These are phyloP conservation scores for Lactifluus echinatus DNA, from an alignment of 768 basidiomycete genomes.

Conservation along the genomic window DNA sequence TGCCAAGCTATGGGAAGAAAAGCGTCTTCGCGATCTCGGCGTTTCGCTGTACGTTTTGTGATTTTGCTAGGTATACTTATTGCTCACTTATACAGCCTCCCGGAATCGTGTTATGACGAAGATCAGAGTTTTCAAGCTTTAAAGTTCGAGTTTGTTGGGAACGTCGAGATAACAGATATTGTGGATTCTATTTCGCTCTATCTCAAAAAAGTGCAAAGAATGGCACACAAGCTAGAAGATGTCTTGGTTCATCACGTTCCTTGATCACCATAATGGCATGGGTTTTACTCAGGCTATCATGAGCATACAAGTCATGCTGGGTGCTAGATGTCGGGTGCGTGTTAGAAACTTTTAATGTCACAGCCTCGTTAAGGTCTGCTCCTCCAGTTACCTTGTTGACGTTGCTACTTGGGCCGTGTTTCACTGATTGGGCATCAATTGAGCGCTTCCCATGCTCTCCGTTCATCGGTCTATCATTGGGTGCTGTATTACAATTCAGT, in stretches of 20 bases:
- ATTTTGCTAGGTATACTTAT: background rate
- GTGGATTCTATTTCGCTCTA: conserved; percentile 7
- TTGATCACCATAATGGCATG: background rate
- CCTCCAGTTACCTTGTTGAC: background rate
- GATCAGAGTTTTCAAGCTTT: conserved; percentile 5
- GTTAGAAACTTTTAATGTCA: background rate
- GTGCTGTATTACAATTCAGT: background rate
- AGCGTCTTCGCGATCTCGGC: background rate
- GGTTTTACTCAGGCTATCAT: background rate
- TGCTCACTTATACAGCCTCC: conserved; percentile 6
- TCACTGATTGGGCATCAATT: background rate
- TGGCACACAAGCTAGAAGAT: conserved; percentile 2
- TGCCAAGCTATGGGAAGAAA: conserved; percentile 15
- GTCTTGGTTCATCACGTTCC: background rate
- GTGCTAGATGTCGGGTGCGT: background rate
- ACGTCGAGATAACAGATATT: conserved; percentile 3
- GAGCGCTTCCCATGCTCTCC: background rate
- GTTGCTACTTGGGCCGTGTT: background rate
- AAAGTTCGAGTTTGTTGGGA: conserved; percentile 6
- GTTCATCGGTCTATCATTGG: background rate
- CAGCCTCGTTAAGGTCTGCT: background rate
- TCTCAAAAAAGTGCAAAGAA: conserved; percentile 7
- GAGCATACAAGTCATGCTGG: background rate
- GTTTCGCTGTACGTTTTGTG: background rate
- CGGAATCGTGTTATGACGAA: background rate